Percentiles rank a stretch among this genome's conserved stretches.
phyloP scores from a whole-genome alignment of 2,329 filamentous ascomycete genomes.

The Ascochyta koolunga region DNA sequence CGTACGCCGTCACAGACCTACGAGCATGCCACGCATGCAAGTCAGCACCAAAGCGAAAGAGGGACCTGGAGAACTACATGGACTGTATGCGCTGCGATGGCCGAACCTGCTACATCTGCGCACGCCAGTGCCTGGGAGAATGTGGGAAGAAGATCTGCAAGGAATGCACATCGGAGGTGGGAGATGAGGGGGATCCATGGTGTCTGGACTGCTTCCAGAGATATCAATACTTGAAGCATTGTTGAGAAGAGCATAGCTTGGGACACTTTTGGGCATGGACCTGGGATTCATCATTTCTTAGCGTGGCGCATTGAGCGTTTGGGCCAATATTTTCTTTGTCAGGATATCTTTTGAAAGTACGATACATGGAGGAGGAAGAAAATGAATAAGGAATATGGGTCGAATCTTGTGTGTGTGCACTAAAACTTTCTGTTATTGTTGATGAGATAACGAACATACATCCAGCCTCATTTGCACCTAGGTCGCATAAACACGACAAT shows the following conservation, averaged over 20 bases:
- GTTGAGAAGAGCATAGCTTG: background rate
- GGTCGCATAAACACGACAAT: too few species aligned
- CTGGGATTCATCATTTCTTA: constrained; percentile 7
- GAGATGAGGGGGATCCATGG: constrained; percentile 67
- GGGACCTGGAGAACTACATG: constrained; percentile 69
- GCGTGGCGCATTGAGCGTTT: constrained; percentile 17
- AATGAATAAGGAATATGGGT: background rate
- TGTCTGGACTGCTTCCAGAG: constrained; percentile 64
- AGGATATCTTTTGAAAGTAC: background rate
- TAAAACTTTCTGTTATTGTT: background rate
- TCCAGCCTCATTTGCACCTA: too few species aligned
- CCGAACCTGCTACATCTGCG: constrained; percentile 72
- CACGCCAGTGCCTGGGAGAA: constrained; percentile 64
- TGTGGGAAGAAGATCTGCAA: constrained; percentile 65
- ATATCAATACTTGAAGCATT: constrained; percentile 27
- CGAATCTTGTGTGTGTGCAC: background rate
- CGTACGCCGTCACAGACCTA: constrained; percentile 28
- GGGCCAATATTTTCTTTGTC: background rate
- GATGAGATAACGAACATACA: too few species aligned
- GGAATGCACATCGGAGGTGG: constrained; percentile 70
- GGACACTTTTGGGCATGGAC: background rate
- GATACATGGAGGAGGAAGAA: background rate
- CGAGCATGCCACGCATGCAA: constrained; percentile 71
- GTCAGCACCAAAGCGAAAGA: constrained; percentile 67
- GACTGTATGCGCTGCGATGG: constrained; percentile 67